Evolutionary conservation across 2,329 filamentous ascomycete genomes (phyloP), one percentile per base, ranked within the genome.

Genomic region (Zasmidium cellare): DNA sequence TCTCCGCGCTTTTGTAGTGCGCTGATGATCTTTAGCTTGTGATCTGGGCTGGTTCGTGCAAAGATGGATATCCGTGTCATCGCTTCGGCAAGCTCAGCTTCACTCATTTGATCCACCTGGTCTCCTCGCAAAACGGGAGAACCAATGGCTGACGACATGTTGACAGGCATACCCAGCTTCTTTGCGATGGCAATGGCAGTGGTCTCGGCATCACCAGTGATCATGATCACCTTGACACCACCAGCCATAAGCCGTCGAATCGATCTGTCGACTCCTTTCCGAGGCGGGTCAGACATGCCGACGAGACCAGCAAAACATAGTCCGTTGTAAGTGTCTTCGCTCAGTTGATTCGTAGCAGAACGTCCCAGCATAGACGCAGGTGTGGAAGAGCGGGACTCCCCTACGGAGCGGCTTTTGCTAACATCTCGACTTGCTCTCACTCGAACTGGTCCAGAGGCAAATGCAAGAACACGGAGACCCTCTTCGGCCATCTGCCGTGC

Each of bases 191-290:
- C 94, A 47, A 97, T 82, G 2, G 94, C 94, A 2, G 94, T 99
- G 1, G 91, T 91, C 73, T 97, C 92, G 16, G 94, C 91, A 74
- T 99, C 94, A 58, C 94, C 94, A 9, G 94, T 99, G 65, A 99
- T 97, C 94, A 99, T 99, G 67, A 99, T 96, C 49, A 99, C 91
- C 74, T 92, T 94, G 62, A 99, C 94, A 41, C 93, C 93, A 54
- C 94, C 94, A 50, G 91, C 87, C 88, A 97, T 93, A 55, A 99
- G 79, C 61, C 89, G 88, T 65, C 91, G 84, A 65, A 99, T 97
- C 5, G 93, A 92, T 62, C 88, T 87, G 65, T 91, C 89, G 9
- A 99, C 94, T 46, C 92, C 92, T 64, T 92, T 91, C 51, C 94
- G 84, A 2, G 94, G 94, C 3, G 94, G 94, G 72, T 99, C 94